These are phyloP conservation scores for Leishmania turanica DNA, from an alignment of 208 protist species.

Conservation along the genomic window DNA sequence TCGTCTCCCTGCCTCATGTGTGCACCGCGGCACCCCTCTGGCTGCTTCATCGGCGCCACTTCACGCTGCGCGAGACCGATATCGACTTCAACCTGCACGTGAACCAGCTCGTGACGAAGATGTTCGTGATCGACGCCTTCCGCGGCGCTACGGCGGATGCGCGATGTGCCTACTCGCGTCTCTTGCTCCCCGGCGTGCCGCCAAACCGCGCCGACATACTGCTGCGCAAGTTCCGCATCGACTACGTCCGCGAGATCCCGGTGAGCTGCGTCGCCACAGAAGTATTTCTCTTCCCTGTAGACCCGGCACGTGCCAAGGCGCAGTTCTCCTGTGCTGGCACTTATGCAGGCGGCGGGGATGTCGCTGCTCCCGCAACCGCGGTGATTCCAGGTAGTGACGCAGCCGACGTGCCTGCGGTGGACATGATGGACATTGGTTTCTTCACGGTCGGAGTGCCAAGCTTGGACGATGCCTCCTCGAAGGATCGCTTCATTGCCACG, in stretches of 20 bases:
- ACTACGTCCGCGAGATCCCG: slow-evolving; percentile 73
- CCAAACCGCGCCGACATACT: slow-evolving; percentile 48
- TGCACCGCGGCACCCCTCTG: not conserved
- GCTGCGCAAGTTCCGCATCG: slow-evolving; percentile 58
- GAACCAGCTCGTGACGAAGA: slow-evolving; percentile 62
- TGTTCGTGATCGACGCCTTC: slow-evolving; percentile 63
- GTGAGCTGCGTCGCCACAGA: slow-evolving; percentile 34
- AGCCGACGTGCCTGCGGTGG: not conserved
- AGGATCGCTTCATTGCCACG: slow-evolving; percentile 34
- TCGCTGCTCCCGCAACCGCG: not conserved
- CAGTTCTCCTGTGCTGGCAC: slow-evolving; percentile 10
- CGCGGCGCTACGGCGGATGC: slow-evolving; percentile 35
- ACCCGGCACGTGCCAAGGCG: slow-evolving; percentile 6
- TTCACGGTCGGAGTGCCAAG: slow-evolving; percentile 38
- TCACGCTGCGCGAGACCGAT: slow-evolving; percentile 60
- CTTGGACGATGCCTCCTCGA: not conserved
- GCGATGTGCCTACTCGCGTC: slow-evolving; percentile 32
- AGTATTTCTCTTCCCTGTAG: slow-evolving; percentile 35
- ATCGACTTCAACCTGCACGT: slow-evolving; percentile 85
- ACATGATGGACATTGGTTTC: slow-evolving; percentile 46
- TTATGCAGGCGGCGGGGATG: not conserved
- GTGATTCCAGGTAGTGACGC: not conserved
- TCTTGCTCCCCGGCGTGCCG: slow-evolving; percentile 30
- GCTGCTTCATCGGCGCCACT: slow-evolving; percentile 19
- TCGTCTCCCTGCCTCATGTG: not conserved